A percentile compares a stretch with the other conserved stretches of the same genome.
Conservation (phyloP, 805 yeast genomes). For the Wickerhamomyces mucosus region DNA sequence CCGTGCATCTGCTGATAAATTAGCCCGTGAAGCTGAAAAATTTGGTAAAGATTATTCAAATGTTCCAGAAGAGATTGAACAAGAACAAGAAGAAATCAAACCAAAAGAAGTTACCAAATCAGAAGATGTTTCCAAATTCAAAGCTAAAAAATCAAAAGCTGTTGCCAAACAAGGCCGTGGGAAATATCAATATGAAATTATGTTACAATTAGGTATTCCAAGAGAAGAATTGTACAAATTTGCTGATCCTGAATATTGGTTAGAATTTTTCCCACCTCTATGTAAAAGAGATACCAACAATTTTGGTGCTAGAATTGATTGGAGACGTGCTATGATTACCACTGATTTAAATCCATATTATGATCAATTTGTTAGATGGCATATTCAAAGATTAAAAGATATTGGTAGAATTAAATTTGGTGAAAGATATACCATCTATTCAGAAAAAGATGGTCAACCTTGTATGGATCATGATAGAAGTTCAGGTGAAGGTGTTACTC, state of each 20-base stretch:
- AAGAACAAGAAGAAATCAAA: slow-evolving; percentile 32
- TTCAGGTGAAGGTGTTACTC: slow-evolving; percentile 93
- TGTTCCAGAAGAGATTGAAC: slow-evolving; percentile 55
- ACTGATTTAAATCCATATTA: slow-evolving; percentile 94
- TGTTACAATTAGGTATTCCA: slow-evolving; percentile 88
- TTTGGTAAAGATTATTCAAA: slow-evolving; percentile 77
- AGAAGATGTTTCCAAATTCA: slow-evolving; percentile 84
- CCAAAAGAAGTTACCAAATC: slow-evolving; percentile 30
- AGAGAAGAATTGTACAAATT: slow-evolving; percentile 77
- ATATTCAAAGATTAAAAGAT: slow-evolving; percentile 78
- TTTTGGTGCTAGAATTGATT: slow-evolving; percentile 91
- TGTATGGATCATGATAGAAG: slow-evolving; percentile 99
- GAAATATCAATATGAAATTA: slow-evolving; percentile 91
- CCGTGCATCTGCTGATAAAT: slow-evolving; percentile 89
- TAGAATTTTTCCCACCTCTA: slow-evolving; percentile 82
- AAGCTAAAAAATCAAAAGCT: slow-evolving; percentile 89
- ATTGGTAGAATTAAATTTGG: slow-evolving; percentile 93
- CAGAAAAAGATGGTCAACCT: slow-evolving; percentile 97
- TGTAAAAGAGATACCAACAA: slow-evolving; percentile 70
- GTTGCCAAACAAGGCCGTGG: slow-evolving; percentile 90
- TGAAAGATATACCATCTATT: slow-evolving; percentile 94
- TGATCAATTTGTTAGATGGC: slow-evolving; percentile 95
- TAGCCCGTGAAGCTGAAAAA: slow-evolving; percentile 82
- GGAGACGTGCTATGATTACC: slow-evolving; percentile 95
- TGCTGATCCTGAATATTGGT: slow-evolving; percentile 91